These are phyloP conservation scores for Verticillium alfalfae DNA, from an alignment of 2,329 filamentous ascomycete species.

Conservation along the genomic window DNA sequence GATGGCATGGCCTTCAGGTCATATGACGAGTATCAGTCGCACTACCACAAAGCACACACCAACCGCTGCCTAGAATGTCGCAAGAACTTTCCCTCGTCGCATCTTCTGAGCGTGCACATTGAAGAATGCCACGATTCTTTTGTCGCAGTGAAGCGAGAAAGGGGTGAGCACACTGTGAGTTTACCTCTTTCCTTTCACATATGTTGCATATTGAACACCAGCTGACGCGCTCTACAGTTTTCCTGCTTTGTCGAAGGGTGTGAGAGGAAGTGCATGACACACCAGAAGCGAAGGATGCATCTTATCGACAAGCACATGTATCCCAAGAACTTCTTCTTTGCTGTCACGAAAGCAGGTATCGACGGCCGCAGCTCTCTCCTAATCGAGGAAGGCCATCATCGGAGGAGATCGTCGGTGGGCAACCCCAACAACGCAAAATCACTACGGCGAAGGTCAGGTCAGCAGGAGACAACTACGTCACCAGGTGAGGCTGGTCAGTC, in stretches of 20 bases:
- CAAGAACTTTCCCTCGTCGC: constrained; percentile 81
- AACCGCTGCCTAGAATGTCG: constrained; percentile 82
- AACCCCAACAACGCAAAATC: constrained; percentile 23
- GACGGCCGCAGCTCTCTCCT: constrained; percentile 79
- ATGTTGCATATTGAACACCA: neutral
- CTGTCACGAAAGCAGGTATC: constrained; percentile 82
- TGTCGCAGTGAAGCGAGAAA: constrained; percentile 62
- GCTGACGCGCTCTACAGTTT: constrained; percentile 46
- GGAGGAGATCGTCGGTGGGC: constrained; percentile 40
- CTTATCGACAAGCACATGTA: constrained; percentile 93
- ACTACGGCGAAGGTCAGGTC: constrained; percentile 24
- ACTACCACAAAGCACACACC: constrained; percentile 75
- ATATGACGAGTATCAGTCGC: constrained; percentile 78
- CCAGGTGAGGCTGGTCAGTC: neutral
- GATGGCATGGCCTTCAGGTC: constrained; percentile 64
- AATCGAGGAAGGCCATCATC: constrained; percentile 45
- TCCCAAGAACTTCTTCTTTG: constrained; percentile 82
- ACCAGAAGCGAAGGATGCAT: constrained; percentile 80
- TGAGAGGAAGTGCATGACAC: constrained; percentile 75
- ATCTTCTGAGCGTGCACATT: constrained; percentile 78
- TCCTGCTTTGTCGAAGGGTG: constrained; percentile 88
- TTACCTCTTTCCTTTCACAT: neutral
- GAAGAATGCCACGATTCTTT: constrained; percentile 88
- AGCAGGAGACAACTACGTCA: constrained; percentile 15
- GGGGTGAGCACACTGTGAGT: constrained; percentile 80